Evolutionary conservation across 2,329 filamentous ascomycete species (phyloP), one percentile per base, ranked within the genome.

Genomic region (Cytospora piceicola): DNA sequence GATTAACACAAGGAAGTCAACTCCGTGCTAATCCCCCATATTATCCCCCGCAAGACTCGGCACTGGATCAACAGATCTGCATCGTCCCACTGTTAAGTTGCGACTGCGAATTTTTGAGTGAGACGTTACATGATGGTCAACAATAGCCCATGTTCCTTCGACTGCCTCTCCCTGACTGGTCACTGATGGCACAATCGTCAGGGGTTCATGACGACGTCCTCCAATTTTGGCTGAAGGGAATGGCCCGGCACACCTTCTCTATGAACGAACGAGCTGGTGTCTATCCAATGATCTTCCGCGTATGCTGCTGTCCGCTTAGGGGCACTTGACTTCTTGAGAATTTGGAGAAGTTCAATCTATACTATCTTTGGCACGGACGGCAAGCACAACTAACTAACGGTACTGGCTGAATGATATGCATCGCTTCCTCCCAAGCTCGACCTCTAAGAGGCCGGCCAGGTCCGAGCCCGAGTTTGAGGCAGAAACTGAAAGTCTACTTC

Each of bases 161-260:
- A n/a, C 39, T 42, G 39, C 39, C 39, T 42, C 39, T 42, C n/a
- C 39, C 39, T 42, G 17, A 42, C 39, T 42, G 39, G 39, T 42
- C 39, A 42, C 17, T 42, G 39, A 66, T 68, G 63, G 57, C 54
- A 61, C 46, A 49, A 66, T 66, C 22, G 32, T 17, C 56, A 36
- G 54, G 54, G 63, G 49, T 22, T 12, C 4, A 65, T 65, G 46
- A 58, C 54, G 58, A 61, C 46, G 34, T 22, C 15, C 53, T 22
- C 24, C 9, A 42, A n/a, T 4, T 15, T 42, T 42, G 39, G 39
- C n/a, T 42, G 17, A n/a, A 42, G 39, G 39, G 17, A 20, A 42
- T 4, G 9, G n/a, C 39, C 39, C 39, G 51, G 24, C 12, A 27
- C 51, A 27, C 51, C 51, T 30, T 5, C 34, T 56, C 32, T 20